A percentile compares a stretch with the other conserved stretches of the same genome.
Conservation (phyloP, 345 rosid genomes). For the Kandelia obovata region DNA sequence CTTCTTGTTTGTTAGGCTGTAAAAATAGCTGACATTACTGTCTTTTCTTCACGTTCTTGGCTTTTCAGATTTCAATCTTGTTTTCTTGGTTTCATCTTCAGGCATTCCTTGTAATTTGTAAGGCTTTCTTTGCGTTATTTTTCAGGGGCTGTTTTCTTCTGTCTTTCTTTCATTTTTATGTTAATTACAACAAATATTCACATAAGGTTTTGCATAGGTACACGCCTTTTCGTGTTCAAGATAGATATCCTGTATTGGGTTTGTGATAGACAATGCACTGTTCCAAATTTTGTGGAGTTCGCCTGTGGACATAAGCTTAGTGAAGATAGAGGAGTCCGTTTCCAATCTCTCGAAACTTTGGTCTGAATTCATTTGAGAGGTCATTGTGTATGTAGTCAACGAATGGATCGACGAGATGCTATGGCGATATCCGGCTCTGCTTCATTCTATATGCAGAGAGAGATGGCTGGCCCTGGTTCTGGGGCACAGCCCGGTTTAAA, state of each 20-base stretch:
- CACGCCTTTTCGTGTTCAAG: slow-evolving; percentile 4
- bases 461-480: slow-evolving; percentile 57
- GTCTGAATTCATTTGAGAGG: slow-evolving; percentile 25
- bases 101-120: neutral
- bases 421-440: slow-evolving; percentile 72
- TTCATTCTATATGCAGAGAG: slow-evolving; percentile 79
- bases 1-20: slow-evolving; percentile 54
- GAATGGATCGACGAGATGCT: slow-evolving; percentile 96
- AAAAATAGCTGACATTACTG: slow-evolving; percentile 39
- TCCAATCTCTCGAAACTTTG: slow-evolving; percentile 13
- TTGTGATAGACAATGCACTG: slow-evolving; percentile 2
- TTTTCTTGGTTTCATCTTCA: slow-evolving; percentile 2
- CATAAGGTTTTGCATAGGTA: neutral
- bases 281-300: neutral
- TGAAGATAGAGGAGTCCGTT: neutral
- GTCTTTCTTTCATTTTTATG: neutral
- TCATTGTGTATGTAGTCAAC: slow-evolving; percentile 34
- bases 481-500: slow-evolving; percentile 56
- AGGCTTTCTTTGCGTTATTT: too few species aligned
- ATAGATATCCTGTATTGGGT: neutral
- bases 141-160: too few species aligned
- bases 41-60: slow-evolving; percentile 26
- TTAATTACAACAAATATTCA: slow-evolving; percentile 2
- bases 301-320: too few species aligned
- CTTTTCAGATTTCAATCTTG: slow-evolving; percentile 23